Conservation (phyloP, 371 early-diverging fungal genomes). For the Capillidium heterosporum region DNA sequence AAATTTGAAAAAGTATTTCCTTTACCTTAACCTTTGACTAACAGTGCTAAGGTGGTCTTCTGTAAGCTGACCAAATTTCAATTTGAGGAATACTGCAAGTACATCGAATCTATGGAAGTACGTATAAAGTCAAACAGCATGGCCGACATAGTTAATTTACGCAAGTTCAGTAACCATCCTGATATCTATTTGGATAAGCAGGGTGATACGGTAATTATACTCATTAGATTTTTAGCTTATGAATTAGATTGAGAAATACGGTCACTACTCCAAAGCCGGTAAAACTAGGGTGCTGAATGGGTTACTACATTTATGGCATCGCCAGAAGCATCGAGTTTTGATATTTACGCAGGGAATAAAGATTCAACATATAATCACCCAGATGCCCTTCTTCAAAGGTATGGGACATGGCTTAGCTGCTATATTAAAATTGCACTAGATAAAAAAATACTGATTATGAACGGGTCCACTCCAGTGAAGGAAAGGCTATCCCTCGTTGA, state of each 20-base stretch:
- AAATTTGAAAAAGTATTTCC: constrained; percentile 45
- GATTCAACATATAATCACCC: constrained; percentile 90
- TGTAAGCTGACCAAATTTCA: constrained; percentile 76
- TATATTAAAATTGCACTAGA: constrained; percentile 7
- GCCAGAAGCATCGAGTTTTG: constrained; percentile 69
- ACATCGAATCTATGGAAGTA: constrained; percentile 47
- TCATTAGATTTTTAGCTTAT: neutral
- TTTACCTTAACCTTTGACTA: neutral
- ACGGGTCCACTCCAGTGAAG: constrained; percentile 82
- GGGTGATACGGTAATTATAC: constrained; percentile 13
- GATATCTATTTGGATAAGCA: constrained; percentile 34
- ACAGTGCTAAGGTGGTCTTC: constrained; percentile 41
- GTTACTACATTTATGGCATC: constrained; percentile 71
- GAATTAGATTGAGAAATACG: neutral
- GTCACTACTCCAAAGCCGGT: constrained; percentile 29
- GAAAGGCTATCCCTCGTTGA: constrained; percentile 68
- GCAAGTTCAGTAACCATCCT: constrained; percentile 97
- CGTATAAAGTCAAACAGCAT: constrained; percentile 70
- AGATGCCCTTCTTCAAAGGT: constrained; percentile 25
- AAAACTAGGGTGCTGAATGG: constrained; percentile 80
- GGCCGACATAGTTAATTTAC: constrained; percentile 79
- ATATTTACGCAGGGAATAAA: constrained; percentile 92
- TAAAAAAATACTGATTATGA: constrained; percentile 74
- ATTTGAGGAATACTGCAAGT: constrained; percentile 51
- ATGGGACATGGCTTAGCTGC: constrained; percentile 3